These are phyloP conservation scores for Mallotus japonicus DNA, from an alignment of 441 rosid genomes.

Conservation along the genomic window DNA sequence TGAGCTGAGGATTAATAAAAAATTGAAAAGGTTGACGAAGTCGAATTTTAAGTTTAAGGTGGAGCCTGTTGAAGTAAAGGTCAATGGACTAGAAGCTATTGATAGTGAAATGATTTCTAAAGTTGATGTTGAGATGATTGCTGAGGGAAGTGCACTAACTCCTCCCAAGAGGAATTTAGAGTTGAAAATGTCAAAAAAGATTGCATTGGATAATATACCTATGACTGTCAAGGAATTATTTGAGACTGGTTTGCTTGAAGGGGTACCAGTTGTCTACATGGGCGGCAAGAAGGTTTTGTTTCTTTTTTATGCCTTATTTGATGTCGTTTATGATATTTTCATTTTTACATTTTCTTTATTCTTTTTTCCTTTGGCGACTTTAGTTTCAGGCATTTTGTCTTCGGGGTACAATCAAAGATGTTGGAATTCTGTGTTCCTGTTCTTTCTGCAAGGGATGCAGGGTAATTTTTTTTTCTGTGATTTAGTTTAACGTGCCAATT, in stretches of 20 bases:
- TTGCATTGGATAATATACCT: conserved; percentile 56
- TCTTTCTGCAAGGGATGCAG: conserved; percentile 73
- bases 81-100: conserved; percentile 32
- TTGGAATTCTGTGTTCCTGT: conserved; percentile 93
- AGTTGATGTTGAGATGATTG: conserved; percentile 52
- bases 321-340: background rate
- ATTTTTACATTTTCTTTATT: background rate
- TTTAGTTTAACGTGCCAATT: conserved; percentile 26
- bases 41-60: conserved; percentile 35
- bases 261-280: conserved; percentile 85
- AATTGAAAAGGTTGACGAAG: conserved; percentile 28
- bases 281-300: conserved; percentile 76
- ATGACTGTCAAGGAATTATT: conserved; percentile 89
- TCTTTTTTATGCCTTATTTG: conserved; percentile 20
- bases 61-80: conserved; percentile 41
- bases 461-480: conserved; percentile 38
- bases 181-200: conserved; percentile 57
- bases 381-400: conserved; percentile 84
- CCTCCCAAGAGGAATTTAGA: conserved; percentile 49
- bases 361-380: conserved; percentile 15
- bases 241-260: conserved; percentile 95
- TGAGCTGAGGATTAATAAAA: conserved; percentile 19
- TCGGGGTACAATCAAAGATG: conserved; percentile 79
- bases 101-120: conserved; percentile 28
- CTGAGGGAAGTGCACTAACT: conserved; percentile 43